phyloP scores from a whole-genome alignment of 371 early-diverging fungal species.

The Syncephalastrum sp. region DNA sequence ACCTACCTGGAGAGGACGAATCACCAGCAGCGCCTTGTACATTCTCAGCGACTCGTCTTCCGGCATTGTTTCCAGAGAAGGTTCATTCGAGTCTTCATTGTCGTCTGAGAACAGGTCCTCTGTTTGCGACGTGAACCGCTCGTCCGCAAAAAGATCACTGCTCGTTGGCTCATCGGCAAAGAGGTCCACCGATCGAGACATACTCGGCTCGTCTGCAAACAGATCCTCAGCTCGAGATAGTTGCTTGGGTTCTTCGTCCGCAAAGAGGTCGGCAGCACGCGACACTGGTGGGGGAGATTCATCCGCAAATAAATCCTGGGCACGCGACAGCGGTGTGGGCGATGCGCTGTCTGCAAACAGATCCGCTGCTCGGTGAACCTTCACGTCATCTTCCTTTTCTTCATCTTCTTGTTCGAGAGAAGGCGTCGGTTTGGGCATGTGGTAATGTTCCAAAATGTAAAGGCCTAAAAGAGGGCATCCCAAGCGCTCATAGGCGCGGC shows the following conservation, averaged over 20 bases:
- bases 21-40: conserved; percentile 41
- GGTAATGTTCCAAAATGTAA: conserved; percentile 48
- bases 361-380: conserved; percentile 3
- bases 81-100: background rate
- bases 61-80: too few relatives aligned
- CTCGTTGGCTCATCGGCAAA: conserved; percentile 15
- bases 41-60: conserved; percentile 23
- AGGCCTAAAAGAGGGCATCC: conserved; percentile 76
- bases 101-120: conserved; percentile 7
- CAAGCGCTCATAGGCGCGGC: conserved; percentile 70
- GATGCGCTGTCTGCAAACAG: conserved; percentile 18
- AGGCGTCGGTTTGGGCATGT: conserved; percentile 15
- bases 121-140: conserved; percentile 5
- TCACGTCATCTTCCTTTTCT: background rate
- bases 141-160: conserved; percentile 14
- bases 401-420: background rate
- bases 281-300: conserved; percentile 12
- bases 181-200: conserved; percentile 15
- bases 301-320: conserved; percentile 28
- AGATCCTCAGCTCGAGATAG: conserved; percentile 12
- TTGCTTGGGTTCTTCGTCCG: conserved; percentile 10
- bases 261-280: conserved; percentile 22
- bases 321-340: conserved; percentile 11
- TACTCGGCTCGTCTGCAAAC: conserved; percentile 17
- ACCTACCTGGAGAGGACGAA: conserved; percentile 46